Base-by-base conservation (phyloP, 768 basidiomycete species). In the Kwoniella mangroviensis region DNA sequence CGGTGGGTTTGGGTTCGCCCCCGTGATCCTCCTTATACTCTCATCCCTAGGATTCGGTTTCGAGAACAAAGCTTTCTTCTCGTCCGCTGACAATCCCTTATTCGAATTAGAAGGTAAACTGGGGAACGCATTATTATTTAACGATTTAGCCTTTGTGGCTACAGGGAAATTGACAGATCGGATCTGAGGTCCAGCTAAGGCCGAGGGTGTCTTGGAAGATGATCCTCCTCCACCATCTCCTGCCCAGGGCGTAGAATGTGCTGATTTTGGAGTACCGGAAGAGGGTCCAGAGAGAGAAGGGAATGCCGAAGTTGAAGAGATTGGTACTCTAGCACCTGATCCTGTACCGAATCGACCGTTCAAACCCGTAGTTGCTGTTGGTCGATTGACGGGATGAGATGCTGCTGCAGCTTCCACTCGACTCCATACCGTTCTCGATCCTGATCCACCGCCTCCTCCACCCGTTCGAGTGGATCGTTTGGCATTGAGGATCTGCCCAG, bases 351-450 rank as follows among this genome's bases (percentile, higher is more conserved):
- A 60, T 22, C 78, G 74, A 11, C 67, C 69, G 26, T 77, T 77
- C 7, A 68, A n/a, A 26, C 71, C 67, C 28, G 63, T 59, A 22
- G 68, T 67, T 6, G 70, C 51, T 19, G 72, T 26, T 4, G 79
- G 75, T 34, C 77, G 60, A 41, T 68, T 62, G 59, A 74, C 69
- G 7, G 77, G 79, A n/a, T 70, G 66, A 9, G 76, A 75, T 0
- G 80, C 68, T 13, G 93, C 94, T 0, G 92, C 94, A 70, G 88
- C 88, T 7, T 92, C 94, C 26, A 96, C 93, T 17, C 94, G 89
- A 72, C 94, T 92, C 89, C 88, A 93, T 0, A 96, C 87, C 70
- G 90, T 88, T 61, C 90, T 86, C 1, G 90, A 89, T 4, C 72
- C 63, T 2, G 90, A 89, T 4, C 72, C 63, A 85, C 69, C 86